These are phyloP conservation scores for Collybia mongolica DNA, from an alignment of 768 basidiomycete species.

Conservation along the genomic window DNA sequence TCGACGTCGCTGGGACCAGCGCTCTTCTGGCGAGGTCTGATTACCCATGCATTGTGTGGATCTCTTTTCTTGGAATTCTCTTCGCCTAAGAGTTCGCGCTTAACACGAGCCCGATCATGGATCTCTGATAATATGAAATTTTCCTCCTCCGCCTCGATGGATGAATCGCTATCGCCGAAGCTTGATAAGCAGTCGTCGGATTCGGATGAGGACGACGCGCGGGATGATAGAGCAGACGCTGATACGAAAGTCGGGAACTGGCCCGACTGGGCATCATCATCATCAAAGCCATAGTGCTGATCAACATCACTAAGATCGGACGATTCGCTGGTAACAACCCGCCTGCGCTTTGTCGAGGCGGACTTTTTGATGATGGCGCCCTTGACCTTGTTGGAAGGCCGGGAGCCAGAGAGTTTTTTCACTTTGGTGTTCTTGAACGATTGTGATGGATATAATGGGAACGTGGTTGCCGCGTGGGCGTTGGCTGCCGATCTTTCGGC, in stretches of 20 bases:
- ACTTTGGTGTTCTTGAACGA: constrained; percentile 3
- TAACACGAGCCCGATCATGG: constrained; percentile 50
- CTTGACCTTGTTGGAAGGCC: constrained; percentile 24
- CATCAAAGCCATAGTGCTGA: constrained; percentile 25
- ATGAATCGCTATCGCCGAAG: constrained; percentile 52
- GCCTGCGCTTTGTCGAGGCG: constrained; percentile 31
- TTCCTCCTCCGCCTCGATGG: constrained; percentile 62
- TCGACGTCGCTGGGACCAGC: constrained; percentile 63
- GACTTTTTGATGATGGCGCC: constrained; percentile 24
- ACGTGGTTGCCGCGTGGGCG: constrained; percentile 14
- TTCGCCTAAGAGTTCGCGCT: constrained; percentile 59
- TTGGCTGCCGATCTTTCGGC: constrained; percentile 14
- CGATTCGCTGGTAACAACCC: constrained; percentile 25
- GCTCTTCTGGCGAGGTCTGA: constrained; percentile 67
- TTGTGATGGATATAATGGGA: constrained; percentile 13
- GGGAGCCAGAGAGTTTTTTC: constrained; percentile 19
- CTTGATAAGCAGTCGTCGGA: constrained; percentile 40
- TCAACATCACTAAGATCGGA: constrained; percentile 40
- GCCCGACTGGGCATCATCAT: constrained; percentile 30
- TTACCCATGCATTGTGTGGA: constrained; percentile 61
- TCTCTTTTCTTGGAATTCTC: constrained; percentile 39
- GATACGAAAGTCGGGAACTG: constrained; percentile 70
- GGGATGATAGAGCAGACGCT: constrained; percentile 55
- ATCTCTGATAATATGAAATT: constrained; percentile 51
- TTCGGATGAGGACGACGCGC: constrained; percentile 43